Percentiles rank a stretch among this genome's conserved stretches.
phyloP scores from a whole-genome alignment of 1,284 basidiomycete species.

The Mycena sp. region DNA sequence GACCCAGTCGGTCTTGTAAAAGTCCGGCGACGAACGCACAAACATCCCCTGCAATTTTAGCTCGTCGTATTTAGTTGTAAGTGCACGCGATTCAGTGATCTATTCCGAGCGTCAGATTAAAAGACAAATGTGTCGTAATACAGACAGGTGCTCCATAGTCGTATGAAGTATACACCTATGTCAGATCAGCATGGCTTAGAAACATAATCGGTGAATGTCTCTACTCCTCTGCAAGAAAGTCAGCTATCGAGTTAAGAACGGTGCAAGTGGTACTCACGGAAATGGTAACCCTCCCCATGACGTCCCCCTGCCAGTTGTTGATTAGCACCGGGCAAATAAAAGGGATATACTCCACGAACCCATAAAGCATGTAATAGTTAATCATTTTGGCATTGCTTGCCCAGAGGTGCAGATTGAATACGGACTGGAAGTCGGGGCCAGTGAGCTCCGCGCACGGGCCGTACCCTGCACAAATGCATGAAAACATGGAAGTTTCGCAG shows the following conservation, averaged over 20 bases:
- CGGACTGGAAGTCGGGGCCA: slow-evolving; percentile 73
- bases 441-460: slow-evolving; percentile 58
- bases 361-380: slow-evolving; percentile 84
- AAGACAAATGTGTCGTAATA: not conserved
- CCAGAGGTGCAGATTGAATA: slow-evolving; percentile 80
- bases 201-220: not conserved
- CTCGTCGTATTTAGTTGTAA: slow-evolving; percentile 76
- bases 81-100: slow-evolving; percentile 74
- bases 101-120: slow-evolving; percentile 51
- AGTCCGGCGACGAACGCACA: slow-evolving; percentile 76
- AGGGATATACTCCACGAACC: slow-evolving; percentile 49
- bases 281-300: slow-evolving; percentile 82
- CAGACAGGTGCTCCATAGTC: slow-evolving; percentile 69
- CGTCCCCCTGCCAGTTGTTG: slow-evolving; percentile 62
- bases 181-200: not conserved
- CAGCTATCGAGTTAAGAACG: slow-evolving; percentile 17
- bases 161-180: slow-evolving; percentile 68
- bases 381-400: slow-evolving; percentile 80
- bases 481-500: too few species aligned
- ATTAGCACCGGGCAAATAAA: too few species aligned
- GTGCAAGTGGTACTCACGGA: slow-evolving; percentile 53
- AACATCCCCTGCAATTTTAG: slow-evolving; percentile 81
- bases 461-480: too few species aligned
- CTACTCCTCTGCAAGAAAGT: not conserved
- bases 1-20: slow-evolving; percentile 81